phyloP scores from a whole-genome alignment of 2,329 filamentous ascomycete species.

The Didymella keratinophila region DNA sequence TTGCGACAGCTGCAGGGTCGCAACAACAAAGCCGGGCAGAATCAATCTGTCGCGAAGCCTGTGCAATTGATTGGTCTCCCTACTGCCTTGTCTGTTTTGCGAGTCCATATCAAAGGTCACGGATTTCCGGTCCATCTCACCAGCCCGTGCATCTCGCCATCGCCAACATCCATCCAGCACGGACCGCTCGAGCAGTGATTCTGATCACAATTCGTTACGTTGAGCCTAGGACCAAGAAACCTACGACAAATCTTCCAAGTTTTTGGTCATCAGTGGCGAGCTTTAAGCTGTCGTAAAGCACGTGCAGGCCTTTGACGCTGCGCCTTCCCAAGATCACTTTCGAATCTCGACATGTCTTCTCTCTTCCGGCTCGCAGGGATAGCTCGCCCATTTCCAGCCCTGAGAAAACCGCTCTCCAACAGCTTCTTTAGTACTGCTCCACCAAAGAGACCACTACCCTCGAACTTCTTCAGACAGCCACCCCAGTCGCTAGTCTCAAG shows the following conservation, averaged over 20 bases:
- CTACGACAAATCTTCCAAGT: not conserved
- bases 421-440: constrained; percentile 18
- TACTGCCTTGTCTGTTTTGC: not conserved
- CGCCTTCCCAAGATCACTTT: not conserved
- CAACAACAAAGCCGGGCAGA: not conserved
- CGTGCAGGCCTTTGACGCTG: not conserved
- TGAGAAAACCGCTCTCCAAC: constrained; percentile 6
- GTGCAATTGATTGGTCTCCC: not conserved
- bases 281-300: not conserved
- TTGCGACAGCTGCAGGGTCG: constrained; percentile 1
- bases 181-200: not conserved
- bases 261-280: not conserved
- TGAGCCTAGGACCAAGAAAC: not conserved
- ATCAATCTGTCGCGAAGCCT: no score
- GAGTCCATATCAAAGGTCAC: not conserved
- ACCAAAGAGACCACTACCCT: constrained; percentile 20
- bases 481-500: constrained; percentile 15
- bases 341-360: constrained; percentile 18
- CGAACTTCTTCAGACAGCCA: constrained; percentile 31
- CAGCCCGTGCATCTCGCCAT: not conserved
- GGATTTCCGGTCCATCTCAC: not conserved
- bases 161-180: not conserved
- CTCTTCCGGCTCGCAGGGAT: constrained; percentile 25
- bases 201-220: not conserved
- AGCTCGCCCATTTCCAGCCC: constrained; percentile 18